These are phyloP conservation scores for Odonthalia washingtoniensis DNA, from an alignment of 31 red algal species.

Conservation along the genomic window DNA sequence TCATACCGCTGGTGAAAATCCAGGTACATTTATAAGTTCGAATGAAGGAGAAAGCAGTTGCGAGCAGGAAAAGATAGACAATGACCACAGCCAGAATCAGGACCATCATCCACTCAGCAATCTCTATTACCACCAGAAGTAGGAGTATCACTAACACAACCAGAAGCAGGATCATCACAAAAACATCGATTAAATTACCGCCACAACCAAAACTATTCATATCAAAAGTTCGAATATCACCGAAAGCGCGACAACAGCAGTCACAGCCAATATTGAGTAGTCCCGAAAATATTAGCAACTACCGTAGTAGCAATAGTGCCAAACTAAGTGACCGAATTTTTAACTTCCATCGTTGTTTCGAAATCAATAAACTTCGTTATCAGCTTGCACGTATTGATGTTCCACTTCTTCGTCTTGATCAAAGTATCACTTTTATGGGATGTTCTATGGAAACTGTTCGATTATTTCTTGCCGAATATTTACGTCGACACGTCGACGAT, in stretches of 20 bases:
- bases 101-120: no score
- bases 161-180: no score
- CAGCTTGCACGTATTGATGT: constrained; percentile 54
- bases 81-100: not conserved
- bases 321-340: constrained; percentile 43
- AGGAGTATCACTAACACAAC: no score
- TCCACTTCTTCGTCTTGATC: constrained; percentile 49
- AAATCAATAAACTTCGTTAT: constrained; percentile 46
- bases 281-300: not conserved
- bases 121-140: no score
- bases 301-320: not conserved
- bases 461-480: constrained; percentile 58
- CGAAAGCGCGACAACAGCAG: no score
- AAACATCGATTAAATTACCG: no score
- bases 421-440: constrained; percentile 72
- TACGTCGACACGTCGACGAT: constrained; percentile 13
- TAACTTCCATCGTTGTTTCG: constrained; percentile 43
- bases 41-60: not conserved
- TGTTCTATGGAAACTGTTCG: constrained; percentile 66
- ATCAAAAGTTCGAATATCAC: no score
- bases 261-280: not conserved
- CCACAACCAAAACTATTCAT: no score
- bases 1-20: not conserved
- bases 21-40: not conserved
- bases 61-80: not conserved